Evolutionary conservation across 116 monocot species (phyloP), one percentile per base, ranked within the genome.

Genomic region (Zostera marina): DNA sequence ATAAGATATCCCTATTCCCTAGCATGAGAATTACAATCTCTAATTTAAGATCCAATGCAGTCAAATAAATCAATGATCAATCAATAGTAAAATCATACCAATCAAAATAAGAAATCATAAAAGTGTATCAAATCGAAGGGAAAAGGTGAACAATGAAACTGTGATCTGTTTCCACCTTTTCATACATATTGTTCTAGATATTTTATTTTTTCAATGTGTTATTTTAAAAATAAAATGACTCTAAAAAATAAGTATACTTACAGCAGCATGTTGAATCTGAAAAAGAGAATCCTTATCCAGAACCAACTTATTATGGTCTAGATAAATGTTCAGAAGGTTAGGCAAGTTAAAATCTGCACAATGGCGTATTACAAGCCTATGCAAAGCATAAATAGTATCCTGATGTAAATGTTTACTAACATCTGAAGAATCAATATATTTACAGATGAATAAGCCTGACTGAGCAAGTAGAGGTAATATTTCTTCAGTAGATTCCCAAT

Each of bases 241-340:
- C 55, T 20, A 13, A 23, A 4, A 14, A 20, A 55, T 32, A 55
- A 55, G 22, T 0, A 63, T 68, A 83, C 98, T 90, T 86, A 98
- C 98, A 58, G 83, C 68, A 66, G 76, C 74, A 68, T 87, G 83
- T 64, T 61, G 58, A 38, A 86, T 68, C 54, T 63, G 54, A 59
- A 24, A 56, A 41, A 87, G 60, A 67, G 73, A 81, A 67, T 69
- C 59, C 32, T 70, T 66, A 69, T 86, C 78, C 17, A 63, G 25
- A 63, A 47, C 72, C 65, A 90, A 54, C 59, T 90, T 69, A 62
- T 74, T 72, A 73, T 83, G 72, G 23, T 90, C 98, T 39, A 98
- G 76, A 71, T 98, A 98, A 59, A 87, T 63, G 67, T 98, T 87
- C 62, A 98, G 60, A 47, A 98, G 68, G 45, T 70, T 56, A 56